Conservation (phyloP, 108 stramenopile genomes). For the Nannochloropsis gaditana region DNA sequence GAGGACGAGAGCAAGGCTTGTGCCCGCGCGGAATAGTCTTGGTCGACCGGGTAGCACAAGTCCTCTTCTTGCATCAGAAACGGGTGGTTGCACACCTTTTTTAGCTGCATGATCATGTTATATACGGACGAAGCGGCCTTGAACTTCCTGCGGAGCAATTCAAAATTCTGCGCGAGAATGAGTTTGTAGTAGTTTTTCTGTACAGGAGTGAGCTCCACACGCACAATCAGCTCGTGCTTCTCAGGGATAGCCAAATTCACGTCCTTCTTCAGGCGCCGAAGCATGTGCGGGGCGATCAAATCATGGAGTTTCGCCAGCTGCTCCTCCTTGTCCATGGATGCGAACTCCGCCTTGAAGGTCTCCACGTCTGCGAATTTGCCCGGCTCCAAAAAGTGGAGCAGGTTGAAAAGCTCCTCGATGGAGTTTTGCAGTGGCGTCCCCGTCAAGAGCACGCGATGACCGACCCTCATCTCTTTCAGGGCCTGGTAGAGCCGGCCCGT, state of each 20-base stretch:
- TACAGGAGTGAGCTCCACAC: constrained; percentile 32
- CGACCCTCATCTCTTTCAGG: constrained; percentile 67
- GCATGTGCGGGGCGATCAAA: constrained; percentile 22
- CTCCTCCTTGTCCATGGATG: constrained; percentile 44
- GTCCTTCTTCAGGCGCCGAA: constrained; percentile 23
- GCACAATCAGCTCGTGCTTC: constrained; percentile 41
- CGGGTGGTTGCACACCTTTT: constrained; percentile 86
- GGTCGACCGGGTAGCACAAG: background rate
- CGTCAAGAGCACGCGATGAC: constrained; percentile 73
- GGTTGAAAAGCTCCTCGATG: constrained; percentile 31
- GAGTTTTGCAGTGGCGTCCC: constrained; percentile 71
- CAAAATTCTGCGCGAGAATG: constrained; percentile 19
- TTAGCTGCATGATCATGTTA: constrained; percentile 85
- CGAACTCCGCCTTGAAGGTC: constrained; percentile 28
- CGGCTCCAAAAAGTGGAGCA: constrained; percentile 33
- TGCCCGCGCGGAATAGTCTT: constrained; percentile 29
- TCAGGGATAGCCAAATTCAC: constrained; percentile 40
- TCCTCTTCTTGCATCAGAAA: constrained; percentile 11
- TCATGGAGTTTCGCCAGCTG: constrained; percentile 21
- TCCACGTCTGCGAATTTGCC: constrained; percentile 26
- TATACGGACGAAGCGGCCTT: constrained; percentile 62
- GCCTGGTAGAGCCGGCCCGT: constrained; percentile 29
- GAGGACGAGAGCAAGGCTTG: constrained; percentile 38
- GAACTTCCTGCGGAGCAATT: constrained; percentile 16
- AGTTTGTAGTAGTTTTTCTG: constrained; percentile 9